Base-by-base conservation (phyloP, 2,329 filamentous ascomycete genomes). In the Exophiala sideris region DNA sequence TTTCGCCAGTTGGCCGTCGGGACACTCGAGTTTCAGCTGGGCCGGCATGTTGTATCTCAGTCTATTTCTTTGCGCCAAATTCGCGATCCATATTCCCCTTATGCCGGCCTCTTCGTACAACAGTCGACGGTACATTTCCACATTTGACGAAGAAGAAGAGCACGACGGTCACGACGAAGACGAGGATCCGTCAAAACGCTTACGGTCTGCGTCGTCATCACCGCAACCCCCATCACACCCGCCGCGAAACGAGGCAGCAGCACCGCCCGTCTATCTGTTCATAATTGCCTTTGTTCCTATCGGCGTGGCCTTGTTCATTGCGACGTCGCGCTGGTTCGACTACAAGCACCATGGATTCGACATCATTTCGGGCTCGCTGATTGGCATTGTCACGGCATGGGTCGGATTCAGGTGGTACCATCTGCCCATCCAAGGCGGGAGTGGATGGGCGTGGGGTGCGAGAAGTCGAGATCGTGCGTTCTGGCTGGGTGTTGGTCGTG, bases 281-380 rank as follows among this genome's bases (percentile, higher is more conserved):
- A 74, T 86, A 41, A 69, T 92, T 33, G 60, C 59, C 11, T 75
- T 90, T 14, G 71, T 89, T 1, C 91, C 91, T 2, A 81, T 91
- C 60, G 86, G 84, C 52, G 75, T 82, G 1, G 87, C 91, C 4
- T 81, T 91, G 59, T 96, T 91, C 73, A 87, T 96, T 58, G 80
- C 86, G n/a, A 83, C 85, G 24, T 92, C 89, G 1, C 87, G 92
- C 9, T 97, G 87, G 81, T 91, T 86, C 56, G 86, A 96, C 70
- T 95, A 86, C 73, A 84, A 89, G 36, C 92, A 97, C 70, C 88
- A 92, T 68, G 91, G 86, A n/a, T 92, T 96, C 68, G 92, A 97
- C 61, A 88, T 96, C 61, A 73, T 96, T 2, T 89, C 88, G 59
- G 92, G 92, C n/a, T 87, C 86, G 51, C 61, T 88, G 10, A 87